phyloP scores from a whole-genome alignment of 2,329 filamentous ascomycete species.

The Fusarium sp. region DNA sequence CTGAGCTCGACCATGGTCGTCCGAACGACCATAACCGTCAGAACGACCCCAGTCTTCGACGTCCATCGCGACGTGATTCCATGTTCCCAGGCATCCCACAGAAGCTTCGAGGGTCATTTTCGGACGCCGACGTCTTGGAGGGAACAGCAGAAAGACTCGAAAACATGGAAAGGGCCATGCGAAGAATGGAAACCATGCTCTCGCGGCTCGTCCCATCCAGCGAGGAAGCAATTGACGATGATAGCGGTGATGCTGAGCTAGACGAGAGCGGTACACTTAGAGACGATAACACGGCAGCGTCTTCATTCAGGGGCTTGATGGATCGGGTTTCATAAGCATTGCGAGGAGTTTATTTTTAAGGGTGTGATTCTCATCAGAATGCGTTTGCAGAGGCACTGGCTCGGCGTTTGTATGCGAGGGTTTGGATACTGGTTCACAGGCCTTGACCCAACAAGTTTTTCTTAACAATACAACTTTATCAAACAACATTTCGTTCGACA shows the following conservation, averaged over 20 bases:
- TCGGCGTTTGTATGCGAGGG: slow-evolving; percentile 6
- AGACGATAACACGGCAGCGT: slow-evolving; percentile 46
- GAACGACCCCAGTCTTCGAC: slow-evolving; percentile 44
- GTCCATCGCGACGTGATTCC: slow-evolving; percentile 64
- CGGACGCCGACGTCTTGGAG: slow-evolving; percentile 58
- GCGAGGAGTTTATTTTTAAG: slow-evolving; percentile 15
- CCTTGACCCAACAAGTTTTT: slow-evolving; percentile 1
- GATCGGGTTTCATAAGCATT: slow-evolving; percentile 17
- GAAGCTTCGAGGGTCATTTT: slow-evolving; percentile 63
- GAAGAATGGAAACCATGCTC: slow-evolving; percentile 62
- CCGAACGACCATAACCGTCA: slow-evolving; percentile 6
- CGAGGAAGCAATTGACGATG: slow-evolving; percentile 42
- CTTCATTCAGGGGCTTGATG: slow-evolving; percentile 41
- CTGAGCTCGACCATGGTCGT: slow-evolving; percentile 42
- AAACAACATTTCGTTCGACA: background rate
- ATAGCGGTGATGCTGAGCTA: slow-evolving; percentile 43
- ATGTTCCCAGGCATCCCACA: slow-evolving; percentile 64
- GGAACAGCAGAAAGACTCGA: slow-evolving; percentile 59
- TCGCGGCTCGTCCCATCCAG: slow-evolving; percentile 50
- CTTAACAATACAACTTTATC: background rate
- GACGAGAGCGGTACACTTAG: slow-evolving; percentile 46
- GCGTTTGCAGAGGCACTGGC: background rate
- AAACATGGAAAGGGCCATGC: slow-evolving; percentile 62
- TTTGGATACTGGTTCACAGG: slow-evolving; percentile 15
- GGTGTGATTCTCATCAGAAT: background rate